phyloP scores from a whole-genome alignment of 306 rosid genomes.

The Echinosophora koreensis region DNA sequence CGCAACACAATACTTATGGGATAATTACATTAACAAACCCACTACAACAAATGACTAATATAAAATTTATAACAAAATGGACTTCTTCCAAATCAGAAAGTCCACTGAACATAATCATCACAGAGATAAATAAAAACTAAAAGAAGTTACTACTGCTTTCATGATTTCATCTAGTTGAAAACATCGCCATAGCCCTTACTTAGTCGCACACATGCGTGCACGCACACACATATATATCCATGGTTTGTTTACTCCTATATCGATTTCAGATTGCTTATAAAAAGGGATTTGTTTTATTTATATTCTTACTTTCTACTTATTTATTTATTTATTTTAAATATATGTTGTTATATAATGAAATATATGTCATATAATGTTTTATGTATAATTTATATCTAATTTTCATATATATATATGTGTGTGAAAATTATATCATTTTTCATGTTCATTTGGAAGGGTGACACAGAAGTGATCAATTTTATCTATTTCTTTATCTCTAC shows the following conservation, averaged over 20 bases:
- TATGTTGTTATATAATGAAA: background rate
- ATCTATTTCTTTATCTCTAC: background rate
- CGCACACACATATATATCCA: too few species aligned
- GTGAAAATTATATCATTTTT: background rate
- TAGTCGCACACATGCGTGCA: background rate
- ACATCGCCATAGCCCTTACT: background rate
- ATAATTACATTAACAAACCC: too few species aligned
- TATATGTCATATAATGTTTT: background rate
- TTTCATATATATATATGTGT: too few species aligned
- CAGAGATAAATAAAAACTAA: background rate
- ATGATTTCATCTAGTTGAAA: background rate
- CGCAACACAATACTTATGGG: too few species aligned
- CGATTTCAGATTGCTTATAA: background rate
- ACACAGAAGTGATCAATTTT: background rate
- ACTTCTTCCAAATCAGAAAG: slow-evolving; percentile 8
- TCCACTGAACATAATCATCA: background rate
- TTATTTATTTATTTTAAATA: too few species aligned
- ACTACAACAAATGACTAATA: too few species aligned
- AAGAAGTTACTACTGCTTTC: background rate
- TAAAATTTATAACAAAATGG: background rate
- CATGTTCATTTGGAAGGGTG: background rate
- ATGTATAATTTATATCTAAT: too few species aligned
- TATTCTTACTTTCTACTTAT: background rate
- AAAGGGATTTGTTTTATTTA: too few species aligned
- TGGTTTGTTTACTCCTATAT: too few species aligned